These are phyloP conservation scores for Pseudogymnoascus sp. DNA, from an alignment of 2,329 filamentous ascomycete genomes.

Conservation along the genomic window DNA sequence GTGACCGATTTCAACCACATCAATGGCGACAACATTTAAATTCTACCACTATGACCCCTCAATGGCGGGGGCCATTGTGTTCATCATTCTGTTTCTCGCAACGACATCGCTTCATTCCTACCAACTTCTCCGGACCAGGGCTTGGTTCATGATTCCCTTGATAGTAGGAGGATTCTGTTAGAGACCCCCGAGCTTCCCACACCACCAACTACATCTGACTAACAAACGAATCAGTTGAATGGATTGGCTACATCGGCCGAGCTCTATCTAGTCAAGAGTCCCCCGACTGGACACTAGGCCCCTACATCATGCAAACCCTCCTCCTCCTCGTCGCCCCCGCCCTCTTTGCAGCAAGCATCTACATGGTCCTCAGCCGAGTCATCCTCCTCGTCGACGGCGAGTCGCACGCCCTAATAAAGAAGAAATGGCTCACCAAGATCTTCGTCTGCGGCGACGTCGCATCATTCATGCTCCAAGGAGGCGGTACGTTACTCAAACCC, in stretches of 20 bases:
- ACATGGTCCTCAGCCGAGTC: constrained; percentile 33
- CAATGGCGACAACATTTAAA: not conserved
- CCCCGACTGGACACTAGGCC: constrained; percentile 19
- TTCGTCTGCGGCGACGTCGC: constrained; percentile 39
- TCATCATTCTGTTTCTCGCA: constrained; percentile 13
- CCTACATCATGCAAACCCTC: constrained; percentile 29
- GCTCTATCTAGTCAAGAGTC: constrained; percentile 16
- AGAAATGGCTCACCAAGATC: constrained; percentile 36
- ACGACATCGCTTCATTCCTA: constrained; percentile 13
- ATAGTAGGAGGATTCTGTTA: constrained; percentile 25
- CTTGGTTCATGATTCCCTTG: constrained; percentile 25
- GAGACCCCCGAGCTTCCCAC: constrained; percentile 8
- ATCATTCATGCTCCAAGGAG: constrained; percentile 36
- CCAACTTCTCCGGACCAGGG: constrained; percentile 13
- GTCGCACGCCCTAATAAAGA: constrained; percentile 31
- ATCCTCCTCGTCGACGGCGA: constrained; percentile 31
- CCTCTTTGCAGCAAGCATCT: constrained; percentile 33
- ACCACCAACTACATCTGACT: not conserved
- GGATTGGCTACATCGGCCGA: constrained; percentile 30
- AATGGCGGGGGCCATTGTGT: constrained; percentile 12
- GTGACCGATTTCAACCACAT: not conserved
- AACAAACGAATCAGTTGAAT: constrained; percentile 26
- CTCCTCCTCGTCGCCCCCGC: constrained; percentile 32
- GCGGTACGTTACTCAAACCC: no score
- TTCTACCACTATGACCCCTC: constrained; percentile 12